Base-by-base conservation (phyloP, 176 grass and related monocot species). In the Saccharum officinarum region DNA sequence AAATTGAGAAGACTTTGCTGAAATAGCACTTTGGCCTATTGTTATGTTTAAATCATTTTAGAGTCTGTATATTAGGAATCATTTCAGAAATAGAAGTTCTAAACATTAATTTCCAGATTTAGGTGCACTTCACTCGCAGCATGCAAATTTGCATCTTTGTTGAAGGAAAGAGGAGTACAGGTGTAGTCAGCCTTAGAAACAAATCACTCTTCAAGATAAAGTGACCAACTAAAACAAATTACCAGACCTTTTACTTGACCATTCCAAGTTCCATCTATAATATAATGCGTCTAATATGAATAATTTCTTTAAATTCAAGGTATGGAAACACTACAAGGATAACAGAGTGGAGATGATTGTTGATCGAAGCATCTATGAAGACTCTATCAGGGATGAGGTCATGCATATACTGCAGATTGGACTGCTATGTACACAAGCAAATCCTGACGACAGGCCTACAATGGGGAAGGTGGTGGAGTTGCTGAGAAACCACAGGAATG, bases 391-490 rank as follows among this genome's bases (percentile, higher is more conserved):
- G 75, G 83, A 92, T 65, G 87, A 94, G 47, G 31, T 66, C 69
- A 76, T 94, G 49, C 79, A 71, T 86, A 60, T 90, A 10, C 12
- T 97, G 60, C 87, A 87, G 86, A 94, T 97, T 80, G 94, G 94
- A 79, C 40, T 97, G 41, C 77, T 88, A 62, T 97, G 94, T 63
- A 80, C 80, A 55, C 92, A 97, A 67, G 87, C 85, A 22, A 89
- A 88, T 78, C 72, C 92, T 31, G 73, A 47, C 3, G 90, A 94
- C 36, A 90, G 90, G 71, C 94, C 92, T 33, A 64, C 92, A 64
- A 97, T 97, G 94, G 82, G 82, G 1, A 94, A 97, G 79, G 94
- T 94, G 52, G 89, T 97, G 34, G 94, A 92, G 67, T 57, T 94
- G 44, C 80, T 97, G 44, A 90, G 94, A 87, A 97, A 68, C 41